Base-by-base conservation (phyloP, 2,329 filamentous ascomycete genomes). In the Gaeumannomyces tritici region DNA sequence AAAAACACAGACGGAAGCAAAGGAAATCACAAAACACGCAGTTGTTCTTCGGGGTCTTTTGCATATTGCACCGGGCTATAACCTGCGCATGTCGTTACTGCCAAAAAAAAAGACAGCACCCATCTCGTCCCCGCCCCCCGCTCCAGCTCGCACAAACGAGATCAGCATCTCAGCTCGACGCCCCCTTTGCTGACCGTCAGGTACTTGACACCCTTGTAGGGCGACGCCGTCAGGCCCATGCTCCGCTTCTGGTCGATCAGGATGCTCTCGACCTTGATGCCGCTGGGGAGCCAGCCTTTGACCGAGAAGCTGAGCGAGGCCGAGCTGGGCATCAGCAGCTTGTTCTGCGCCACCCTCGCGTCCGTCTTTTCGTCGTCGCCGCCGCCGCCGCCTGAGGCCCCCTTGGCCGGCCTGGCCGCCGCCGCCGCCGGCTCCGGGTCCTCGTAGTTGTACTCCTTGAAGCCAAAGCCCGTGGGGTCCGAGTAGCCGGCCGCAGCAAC, bases 131-230 rank as follows among this genome's bases (percentile, higher is more conserved):
- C 12, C 12, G 2, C 18, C 15, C 35, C 18, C 33, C 7, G 31
- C 33, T 42, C 2, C 11, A 8, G 15, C 54, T 7, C n/a, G 24
- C 21, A n/a, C n/a, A 55, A 42, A n/a, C 5, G 13, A 27, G 9
- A 26, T 70, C 65, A 86, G 71, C 85, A 88, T 68, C 86, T 77
- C 67, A 86, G 80, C 73, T 89, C 86, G 55, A 88, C 78, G 27
- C 85, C 86, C 18, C 82, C 81, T 65, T 84, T 85, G 70, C 85
- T 88, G 59, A 88, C 79, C 21, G 93, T 97, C 69, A 99, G 73
- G 75, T 99, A 99, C 76, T 99, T 99, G 67, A 99, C 95, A 1
- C 95, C 95, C 77, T 98, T 99, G 76, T 96, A 98, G 28, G 95
- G 95, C 2, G 89, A 86, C 67, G 96, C 91, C 0, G 91, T 91